Evolutionary conservation across 2,329 filamentous ascomycete genomes (phyloP).

Genomic region (Chaetomium strumarium): DNA sequence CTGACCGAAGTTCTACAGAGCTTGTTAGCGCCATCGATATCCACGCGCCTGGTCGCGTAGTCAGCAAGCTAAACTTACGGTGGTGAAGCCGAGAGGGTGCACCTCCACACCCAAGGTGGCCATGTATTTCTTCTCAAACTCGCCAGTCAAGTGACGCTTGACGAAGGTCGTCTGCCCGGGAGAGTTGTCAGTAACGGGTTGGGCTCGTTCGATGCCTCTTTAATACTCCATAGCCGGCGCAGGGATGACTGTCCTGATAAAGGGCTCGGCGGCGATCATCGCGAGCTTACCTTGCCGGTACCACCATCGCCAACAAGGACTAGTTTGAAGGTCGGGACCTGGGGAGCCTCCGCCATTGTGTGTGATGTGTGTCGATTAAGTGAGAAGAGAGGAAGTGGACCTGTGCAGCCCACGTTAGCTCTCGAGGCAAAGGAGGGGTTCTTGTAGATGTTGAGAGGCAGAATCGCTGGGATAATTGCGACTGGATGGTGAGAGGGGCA

Average conservation of each 20-base stretch:
- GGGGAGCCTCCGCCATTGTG: conserved; percentile 58
- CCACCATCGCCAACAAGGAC: conserved; percentile 99
- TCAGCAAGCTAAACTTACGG: conserved; percentile 57
- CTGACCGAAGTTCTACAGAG: conserved; percentile 81
- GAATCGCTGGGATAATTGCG: conserved; percentile 2
- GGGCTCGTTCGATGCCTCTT: conserved; percentile 7
- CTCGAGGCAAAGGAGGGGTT: conserved; percentile 12
- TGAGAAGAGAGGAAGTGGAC: conserved; percentile 37
- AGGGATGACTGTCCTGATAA: conserved; percentile 1
- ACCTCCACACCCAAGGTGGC: conserved; percentile 99
- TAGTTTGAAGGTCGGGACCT: conserved; percentile 91
- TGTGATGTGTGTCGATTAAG: conserved; percentile 25
- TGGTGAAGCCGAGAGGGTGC: conserved; percentile 95
- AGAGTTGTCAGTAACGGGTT: conserved; percentile 22
- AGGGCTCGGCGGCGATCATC: conserved; percentile 6
- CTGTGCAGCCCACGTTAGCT: conserved; percentile 20
- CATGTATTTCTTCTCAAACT: conserved; percentile 99
- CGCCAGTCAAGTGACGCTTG: conserved; percentile 99
- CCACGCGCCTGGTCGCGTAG: neutral
- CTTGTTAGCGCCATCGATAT: conserved; percentile 25
- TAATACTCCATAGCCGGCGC: conserved; percentile 19
- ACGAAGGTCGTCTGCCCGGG: conserved; percentile 87
- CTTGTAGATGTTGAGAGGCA: conserved; percentile 11
- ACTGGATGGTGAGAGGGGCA: neutral
- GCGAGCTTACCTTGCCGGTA: conserved; percentile 85